Evolutionary conservation across 2,329 filamentous ascomycete species (phyloP).

Genomic region (Domatiomyces globalis): DNA sequence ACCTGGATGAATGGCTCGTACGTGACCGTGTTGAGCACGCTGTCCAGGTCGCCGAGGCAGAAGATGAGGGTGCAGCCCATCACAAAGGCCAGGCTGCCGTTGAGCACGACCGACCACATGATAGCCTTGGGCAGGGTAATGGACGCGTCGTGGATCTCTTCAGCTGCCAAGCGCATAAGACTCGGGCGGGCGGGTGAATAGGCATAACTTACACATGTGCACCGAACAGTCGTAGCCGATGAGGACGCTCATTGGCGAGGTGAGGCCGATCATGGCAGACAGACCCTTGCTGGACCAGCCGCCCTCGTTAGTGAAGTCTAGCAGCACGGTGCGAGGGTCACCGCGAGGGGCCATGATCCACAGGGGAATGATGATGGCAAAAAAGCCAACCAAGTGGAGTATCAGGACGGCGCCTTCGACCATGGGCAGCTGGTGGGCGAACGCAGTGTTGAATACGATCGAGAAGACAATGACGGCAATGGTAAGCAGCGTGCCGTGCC

Average conservation of each 20-base stretch:
- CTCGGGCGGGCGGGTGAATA: too few relatives aligned
- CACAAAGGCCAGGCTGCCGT: conserved; percentile 33
- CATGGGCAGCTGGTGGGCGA: conserved; percentile 24
- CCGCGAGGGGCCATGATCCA: conserved; percentile 28
- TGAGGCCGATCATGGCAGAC: conserved; percentile 17
- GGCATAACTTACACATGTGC: conserved; percentile 3
- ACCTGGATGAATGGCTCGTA: conserved; percentile 26
- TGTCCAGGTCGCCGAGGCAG: conserved; percentile 35
- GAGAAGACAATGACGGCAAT: conserved; percentile 17
- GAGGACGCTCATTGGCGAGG: conserved; percentile 10
- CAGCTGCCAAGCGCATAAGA: conserved; percentile 17
- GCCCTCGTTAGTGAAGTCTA: conserved; percentile 25
- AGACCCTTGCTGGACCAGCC: conserved; percentile 22
- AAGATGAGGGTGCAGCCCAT: conserved; percentile 16
- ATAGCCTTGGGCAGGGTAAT: conserved; percentile 35
- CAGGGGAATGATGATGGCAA: conserved; percentile 28
- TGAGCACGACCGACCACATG: conserved; percentile 34
- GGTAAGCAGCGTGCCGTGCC: conserved; percentile 22
- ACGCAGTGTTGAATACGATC: conserved; percentile 21
- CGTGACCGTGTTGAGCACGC: conserved; percentile 36
- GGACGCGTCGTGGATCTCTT: conserved; percentile 37
- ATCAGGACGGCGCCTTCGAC: conserved; percentile 39
- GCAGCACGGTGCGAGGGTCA: conserved; percentile 24
- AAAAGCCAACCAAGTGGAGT: conserved; percentile 35
- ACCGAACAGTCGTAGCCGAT: conserved; percentile 6